Evolutionary conservation across 352 stramenopile genomes (phyloP), one percentile per base, ranked within the genome.

Genomic region (Phytophthora kernoviae): DNA sequence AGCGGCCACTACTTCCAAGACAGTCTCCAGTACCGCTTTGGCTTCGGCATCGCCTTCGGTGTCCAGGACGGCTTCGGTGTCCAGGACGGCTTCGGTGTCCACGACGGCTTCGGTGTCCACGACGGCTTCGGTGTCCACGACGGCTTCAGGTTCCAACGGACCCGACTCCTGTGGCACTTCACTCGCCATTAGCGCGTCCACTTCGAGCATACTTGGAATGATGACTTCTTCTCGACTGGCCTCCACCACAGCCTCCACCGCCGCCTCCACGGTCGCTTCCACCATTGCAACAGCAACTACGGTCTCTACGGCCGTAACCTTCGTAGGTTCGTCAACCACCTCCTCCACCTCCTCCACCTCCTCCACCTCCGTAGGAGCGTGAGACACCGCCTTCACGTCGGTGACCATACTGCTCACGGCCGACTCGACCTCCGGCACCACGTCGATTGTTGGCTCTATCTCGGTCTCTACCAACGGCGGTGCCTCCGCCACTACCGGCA

Each of bases 341-440:
- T 10, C 5, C 21, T 46, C 34, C 22, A 24, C 27, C 10, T 36
- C 48, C 48, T 5, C 49, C 15, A 7, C 5, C 21, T 46, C 34
- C 22, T 14, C 27, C 10, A 27, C 48, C 48, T 5, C 37, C 5
- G 26, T 18, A 20, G 12, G 21, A 27, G 22, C 15, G 4, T 20
- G 11, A 30, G 3, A 30, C 24, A 30, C 24, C 24, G 24, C 24
- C 21, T n/a, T 34, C 48, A 56, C 48, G 15, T 44, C 48, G 21
- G 20, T n/a, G 15, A 22, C 18, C 52, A 52, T 22, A 27, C 21
- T n/a, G 6, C 15, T 8, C 15, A 43, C 39, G 40, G 26, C 27
- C 12, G 51, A n/a, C 36, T 43, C 54, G 7, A 59, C 54, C 24
- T 47, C 36, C 6, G 34, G 22, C 21, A 15, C 24, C 44, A 17